A percentile compares a stretch with the other conserved stretches of the same genome.
phyloP scores from a whole-genome alignment of 352 stramenopile species.

The Peronospora farinosa region DNA sequence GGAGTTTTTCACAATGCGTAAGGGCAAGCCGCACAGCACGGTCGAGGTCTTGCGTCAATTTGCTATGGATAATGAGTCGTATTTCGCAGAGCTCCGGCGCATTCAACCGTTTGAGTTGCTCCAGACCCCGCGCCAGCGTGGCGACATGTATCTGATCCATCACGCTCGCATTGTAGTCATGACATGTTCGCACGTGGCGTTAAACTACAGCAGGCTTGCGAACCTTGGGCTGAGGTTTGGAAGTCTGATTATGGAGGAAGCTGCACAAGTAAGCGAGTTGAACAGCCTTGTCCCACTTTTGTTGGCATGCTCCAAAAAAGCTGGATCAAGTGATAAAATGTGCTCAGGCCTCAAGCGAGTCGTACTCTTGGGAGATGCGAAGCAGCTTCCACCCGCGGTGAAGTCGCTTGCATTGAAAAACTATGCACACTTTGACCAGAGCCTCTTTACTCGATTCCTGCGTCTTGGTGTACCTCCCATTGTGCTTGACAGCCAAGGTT shows the following conservation, averaged over 20 bases:
- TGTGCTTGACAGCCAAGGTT: constrained; percentile 88
- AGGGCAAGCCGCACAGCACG: constrained; percentile 19
- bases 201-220: constrained; percentile 81
- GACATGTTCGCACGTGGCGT: constrained; percentile 93
- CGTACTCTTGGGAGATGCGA: constrained; percentile 91
- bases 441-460: constrained; percentile 92
- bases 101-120: constrained; percentile 94
- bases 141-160: constrained; percentile 93
- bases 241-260: constrained; percentile 94
- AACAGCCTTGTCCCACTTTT: constrained; percentile 90
- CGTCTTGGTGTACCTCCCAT: constrained; percentile 89
- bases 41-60: constrained; percentile 36
- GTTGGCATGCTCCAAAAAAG: constrained; percentile 53
- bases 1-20: constrained; percentile 39
- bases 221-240: constrained; percentile 76
- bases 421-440: constrained; percentile 92
- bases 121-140: constrained; percentile 83
- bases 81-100: constrained; percentile 91
- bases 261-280: constrained; percentile 91
- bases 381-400: constrained; percentile 90
- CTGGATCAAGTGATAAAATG: background rate
- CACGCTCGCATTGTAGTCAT: constrained; percentile 92
- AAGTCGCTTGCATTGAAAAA: constrained; percentile 83
- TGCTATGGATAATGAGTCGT: constrained; percentile 60
- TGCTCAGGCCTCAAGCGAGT: constrained; percentile 85